phyloP scores from a whole-genome alignment of 2,329 filamentous ascomycete species.

The Macrophomina phaseolina region DNA sequence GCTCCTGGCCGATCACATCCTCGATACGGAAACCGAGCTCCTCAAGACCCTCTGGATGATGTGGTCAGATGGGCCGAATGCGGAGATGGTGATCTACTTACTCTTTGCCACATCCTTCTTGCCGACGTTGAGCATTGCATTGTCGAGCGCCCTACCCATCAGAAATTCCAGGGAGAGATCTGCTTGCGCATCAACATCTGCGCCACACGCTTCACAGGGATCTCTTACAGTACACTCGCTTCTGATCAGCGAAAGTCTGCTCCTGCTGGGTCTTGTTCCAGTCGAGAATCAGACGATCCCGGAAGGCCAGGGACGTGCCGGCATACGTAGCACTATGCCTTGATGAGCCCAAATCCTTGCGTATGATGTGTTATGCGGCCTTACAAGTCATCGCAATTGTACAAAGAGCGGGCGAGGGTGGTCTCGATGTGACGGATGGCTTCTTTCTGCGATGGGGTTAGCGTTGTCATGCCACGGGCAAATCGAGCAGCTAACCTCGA shows the following conservation, averaged over 20 bases:
- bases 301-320: constrained; percentile 87
- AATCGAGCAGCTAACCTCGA: constrained; percentile 57
- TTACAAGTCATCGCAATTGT: constrained; percentile 90
- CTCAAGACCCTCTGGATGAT: constrained; percentile 72
- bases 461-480: neutral
- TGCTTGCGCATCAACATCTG: constrained; percentile 39
- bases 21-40: constrained; percentile 97
- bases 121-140: constrained; percentile 96
- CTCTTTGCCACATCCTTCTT: constrained; percentile 83
- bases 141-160: constrained; percentile 95
- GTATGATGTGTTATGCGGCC: constrained; percentile 29
- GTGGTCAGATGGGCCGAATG: constrained; percentile 21
- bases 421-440: constrained; percentile 95
- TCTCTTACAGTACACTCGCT: constrained; percentile 83
- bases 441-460: constrained; percentile 62
- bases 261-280: constrained; percentile 99
- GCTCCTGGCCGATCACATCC: constrained; percentile 91
- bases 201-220: neutral
- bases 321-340: constrained; percentile 76
- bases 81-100: constrained; percentile 49
- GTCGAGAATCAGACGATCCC: constrained; percentile 88
- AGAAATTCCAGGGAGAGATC: constrained; percentile 95
- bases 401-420: constrained; percentile 91
- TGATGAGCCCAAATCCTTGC: constrained; percentile 25
- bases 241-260: constrained; percentile 87